Evolutionary conservation across 2,329 filamentous ascomycete species (phyloP).

Genomic region (Aspergillus costaricaensis): DNA sequence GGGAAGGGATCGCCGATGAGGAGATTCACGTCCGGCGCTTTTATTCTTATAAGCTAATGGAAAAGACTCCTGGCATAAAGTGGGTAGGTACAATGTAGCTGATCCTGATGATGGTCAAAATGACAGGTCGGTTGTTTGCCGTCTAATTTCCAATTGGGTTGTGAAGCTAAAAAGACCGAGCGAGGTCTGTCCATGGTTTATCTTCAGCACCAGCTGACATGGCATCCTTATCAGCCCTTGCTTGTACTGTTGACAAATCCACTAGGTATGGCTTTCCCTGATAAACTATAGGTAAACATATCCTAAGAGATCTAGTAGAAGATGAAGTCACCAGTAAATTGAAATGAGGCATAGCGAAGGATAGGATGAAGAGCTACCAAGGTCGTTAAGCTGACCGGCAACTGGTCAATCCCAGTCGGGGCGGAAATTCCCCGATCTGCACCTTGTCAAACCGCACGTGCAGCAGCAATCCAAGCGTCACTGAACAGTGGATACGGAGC

Average conservation of each 20-base stretch:
- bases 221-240: neutral
- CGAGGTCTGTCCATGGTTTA: neutral
- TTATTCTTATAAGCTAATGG: neutral
- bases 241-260: too few relatives aligned
- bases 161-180: neutral
- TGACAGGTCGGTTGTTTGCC: neutral
- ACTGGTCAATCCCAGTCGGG: constrained; percentile 1
- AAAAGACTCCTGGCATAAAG: neutral
- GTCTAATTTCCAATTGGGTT: neutral
- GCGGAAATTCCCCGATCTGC: constrained; percentile 14
- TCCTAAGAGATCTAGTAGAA: neutral
- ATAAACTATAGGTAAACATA: neutral
- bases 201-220: neutral
- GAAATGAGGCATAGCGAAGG: neutral
- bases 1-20: neutral
- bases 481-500: neutral
- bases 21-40: neutral
- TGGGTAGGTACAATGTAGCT: too few relatives aligned
- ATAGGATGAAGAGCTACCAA: neutral
- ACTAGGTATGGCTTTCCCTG: too few relatives aligned
- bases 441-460: neutral
- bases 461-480: neutral
- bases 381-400: neutral
- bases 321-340: neutral
- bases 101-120: neutral